Base-by-base conservation (phyloP, 2,329 filamentous ascomycete genomes). In the Dactylonectria estremocensis region DNA sequence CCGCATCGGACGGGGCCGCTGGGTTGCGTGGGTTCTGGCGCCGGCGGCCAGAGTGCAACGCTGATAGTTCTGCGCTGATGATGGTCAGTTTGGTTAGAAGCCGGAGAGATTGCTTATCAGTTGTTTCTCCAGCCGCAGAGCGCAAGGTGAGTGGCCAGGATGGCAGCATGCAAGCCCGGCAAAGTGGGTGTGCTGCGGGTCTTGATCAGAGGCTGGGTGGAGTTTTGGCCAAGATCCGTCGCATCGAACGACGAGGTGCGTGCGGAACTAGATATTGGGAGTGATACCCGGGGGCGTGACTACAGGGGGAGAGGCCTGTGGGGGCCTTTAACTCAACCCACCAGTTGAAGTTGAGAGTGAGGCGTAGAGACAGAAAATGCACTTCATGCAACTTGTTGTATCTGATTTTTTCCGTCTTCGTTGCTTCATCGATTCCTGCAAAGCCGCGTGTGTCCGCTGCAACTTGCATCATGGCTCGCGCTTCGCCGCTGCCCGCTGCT, bases 401-500 rank as follows among this genome's bases (percentile, higher is more conserved):
- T 28, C 24, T 28, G 24, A 7, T 5, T 28, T 28, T 28, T 28
- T 28, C 7, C 24, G 24, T 28, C 7, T 28, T 7, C 24, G 7
- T 28, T 28, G 24, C 7, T 28, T 7, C 24, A 28, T 28, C 24
- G 24, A 28, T 28, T 28, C 24, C 24, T 7, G 24, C 24, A 28
- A 28, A 28, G 24, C 24, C 24, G 24, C 24, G 7, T 28, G 24
- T 28, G 24, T 28, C 4, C 24, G 24, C 24, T 28, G 24, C 24
- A 28, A 28, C 24, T 7, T 28, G 24, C 18, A 69, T 64, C 45
- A 73, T 58, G 28, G 56, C 5, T 0, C 48, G 53, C 24, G 65
- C 40, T 67, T 77, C 1, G 78, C 76, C 64, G 81, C 77, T 0
- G 85, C 84, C 63, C 80, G 83, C 66, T 83, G 83, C 76, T 84